Base-by-base conservation (phyloP, 1,139 yeast species). In the Keqinozyma sinolaborantium region DNA sequence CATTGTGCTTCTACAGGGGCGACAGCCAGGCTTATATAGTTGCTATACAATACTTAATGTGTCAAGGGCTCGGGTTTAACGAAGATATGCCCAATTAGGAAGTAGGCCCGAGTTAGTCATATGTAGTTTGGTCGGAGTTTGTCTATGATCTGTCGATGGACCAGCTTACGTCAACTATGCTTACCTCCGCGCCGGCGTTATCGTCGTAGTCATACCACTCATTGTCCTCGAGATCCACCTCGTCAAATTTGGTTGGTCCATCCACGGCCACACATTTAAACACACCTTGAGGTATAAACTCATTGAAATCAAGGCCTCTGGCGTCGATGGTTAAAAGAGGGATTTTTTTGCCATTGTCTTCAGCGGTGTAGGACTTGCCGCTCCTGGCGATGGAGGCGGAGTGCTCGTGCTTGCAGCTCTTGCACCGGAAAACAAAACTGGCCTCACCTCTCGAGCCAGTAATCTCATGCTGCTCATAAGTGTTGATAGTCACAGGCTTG, bases 121-220 rank as follows among this genome's bases (percentile, higher is more conserved):
- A 10, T n/a, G 15, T 11, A 7, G n/a, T 14, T 25, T 14, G 10
- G 13, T 10, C 10, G 15, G 15, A 5, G 18, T 25, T 14, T n/a
- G 10, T 24, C 13, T 6, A 6, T 6, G 13, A 12, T 26, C 48
- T 33, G 23, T 27, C 36, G 7, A 44, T 32, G 15, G 37, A 25
- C 85, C 95, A 88, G 33, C 64, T 52, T 13, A 80, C 70, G 6
- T 86, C 92, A 2, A 84, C 77, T 11, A 92, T 73, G 25, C 94
- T 79, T 14, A 88, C 97, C 55, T 92, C 97, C 16, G 67, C 76
- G 8, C 79, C 77, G 4, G 85, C 81, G 48, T 80, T 76, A 38
- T 92, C 97, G 52, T 92, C 97, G 53, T 90, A 94, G 50, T 92
- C 98, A 53, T 81, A 92, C 95, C 96, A 90, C 53, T 92, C 97